These are phyloP conservation scores for Lipomyces oligophaga DNA, from an alignment of 805 yeast genomes.

Conservation along the genomic window DNA sequence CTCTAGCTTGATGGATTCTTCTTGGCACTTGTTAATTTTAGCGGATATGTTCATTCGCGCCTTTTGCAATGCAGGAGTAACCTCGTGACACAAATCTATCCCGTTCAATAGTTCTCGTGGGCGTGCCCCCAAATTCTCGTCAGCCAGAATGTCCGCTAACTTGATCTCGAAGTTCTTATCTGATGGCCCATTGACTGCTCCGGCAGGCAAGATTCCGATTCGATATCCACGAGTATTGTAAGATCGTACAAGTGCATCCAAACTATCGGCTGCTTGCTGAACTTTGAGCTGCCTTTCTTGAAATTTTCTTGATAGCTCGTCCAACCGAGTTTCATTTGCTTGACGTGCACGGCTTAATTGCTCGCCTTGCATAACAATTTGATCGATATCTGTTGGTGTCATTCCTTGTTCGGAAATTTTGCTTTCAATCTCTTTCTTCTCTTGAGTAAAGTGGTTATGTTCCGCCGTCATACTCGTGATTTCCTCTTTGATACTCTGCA, in stretches of 20 bases:
- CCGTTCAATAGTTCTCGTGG: constrained; percentile 43
- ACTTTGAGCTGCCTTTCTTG: constrained; percentile 51
- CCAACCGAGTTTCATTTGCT: constrained; percentile 42
- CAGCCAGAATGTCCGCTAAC: constrained; percentile 42
- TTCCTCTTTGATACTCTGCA: constrained; percentile 57
- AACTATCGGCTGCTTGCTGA: constrained; percentile 47
- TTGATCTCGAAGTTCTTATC: constrained; percentile 42
- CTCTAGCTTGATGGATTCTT: constrained; percentile 54
- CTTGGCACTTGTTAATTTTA: constrained; percentile 50
- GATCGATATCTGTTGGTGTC: constrained; percentile 60
- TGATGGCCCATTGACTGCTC: constrained; percentile 27
- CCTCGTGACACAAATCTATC: constrained; percentile 40
- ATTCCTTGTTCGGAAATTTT: constrained; percentile 54
- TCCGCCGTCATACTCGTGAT: constrained; percentile 42
- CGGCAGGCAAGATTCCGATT: constrained; percentile 40
- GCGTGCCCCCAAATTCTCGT: constrained; percentile 46
- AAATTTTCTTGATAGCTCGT: constrained; percentile 46
- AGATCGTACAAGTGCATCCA: constrained; percentile 51
- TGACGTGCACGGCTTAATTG: constrained; percentile 55
- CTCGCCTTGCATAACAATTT: constrained; percentile 59
- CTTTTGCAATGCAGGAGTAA: constrained; percentile 41
- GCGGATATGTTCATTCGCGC: constrained; percentile 48
- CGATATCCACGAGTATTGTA: constrained; percentile 56
- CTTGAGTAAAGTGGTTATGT: constrained; percentile 12
- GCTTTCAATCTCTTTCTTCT: constrained; percentile 33